Evolutionary conservation across 306 rosid genomes (phyloP).

Genomic region (Albizia julibrissin): DNA sequence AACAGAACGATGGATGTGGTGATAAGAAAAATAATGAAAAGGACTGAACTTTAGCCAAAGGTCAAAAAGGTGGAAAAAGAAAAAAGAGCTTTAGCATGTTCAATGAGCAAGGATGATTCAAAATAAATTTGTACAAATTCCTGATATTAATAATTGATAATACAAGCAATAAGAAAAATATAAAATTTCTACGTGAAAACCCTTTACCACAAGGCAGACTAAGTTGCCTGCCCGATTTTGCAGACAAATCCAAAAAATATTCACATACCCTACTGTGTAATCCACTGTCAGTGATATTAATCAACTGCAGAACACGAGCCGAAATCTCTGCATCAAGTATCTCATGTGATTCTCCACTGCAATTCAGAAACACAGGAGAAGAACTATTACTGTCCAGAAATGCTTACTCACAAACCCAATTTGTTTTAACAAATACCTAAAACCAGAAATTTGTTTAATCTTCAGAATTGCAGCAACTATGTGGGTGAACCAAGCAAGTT

Average conservation of each 20-base stretch:
- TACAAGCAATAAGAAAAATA: not conserved
- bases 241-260: constrained; percentile 4
- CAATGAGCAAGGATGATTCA: constrained; percentile 7
- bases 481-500: constrained; percentile 55
- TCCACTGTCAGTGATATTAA: constrained; percentile 49
- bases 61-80: not conserved
- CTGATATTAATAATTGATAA: not conserved
- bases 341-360: constrained; percentile 51
- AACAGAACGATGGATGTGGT: constrained; percentile 14
- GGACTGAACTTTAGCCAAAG: not conserved
- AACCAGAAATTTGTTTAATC: constrained; percentile 44
- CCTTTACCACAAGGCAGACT: constrained; percentile 7
- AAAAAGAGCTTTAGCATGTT: not conserved
- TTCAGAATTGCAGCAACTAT: constrained; percentile 51
- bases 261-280: constrained; percentile 46
- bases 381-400: constrained; percentile 19
- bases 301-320: constrained; percentile 48
- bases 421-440: constrained; percentile 39
- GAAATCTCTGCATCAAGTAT: constrained; percentile 51
- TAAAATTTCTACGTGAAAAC: not conserved
- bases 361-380: constrained; percentile 18
- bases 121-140: too few species aligned
- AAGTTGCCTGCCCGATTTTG: constrained; percentile 9
- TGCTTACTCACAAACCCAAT: not conserved
- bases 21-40: not conserved